Evolutionary conservation across 2,329 filamentous ascomycete genomes (phyloP), one percentile per base, ranked within the genome.

Genomic region (Amauroascus niger): DNA sequence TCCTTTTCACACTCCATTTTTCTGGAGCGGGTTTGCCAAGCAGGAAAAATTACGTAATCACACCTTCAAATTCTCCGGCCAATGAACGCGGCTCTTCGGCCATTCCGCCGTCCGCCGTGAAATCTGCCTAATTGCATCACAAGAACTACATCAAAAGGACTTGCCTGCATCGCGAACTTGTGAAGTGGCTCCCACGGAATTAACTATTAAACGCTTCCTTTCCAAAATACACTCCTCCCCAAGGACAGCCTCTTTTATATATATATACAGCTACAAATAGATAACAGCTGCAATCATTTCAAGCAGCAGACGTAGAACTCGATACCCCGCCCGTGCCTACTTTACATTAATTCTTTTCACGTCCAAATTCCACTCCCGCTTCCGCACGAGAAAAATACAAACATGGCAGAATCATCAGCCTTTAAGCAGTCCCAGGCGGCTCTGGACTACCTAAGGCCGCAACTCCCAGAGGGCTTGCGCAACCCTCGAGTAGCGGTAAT

Each of bases 401-500:
- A 35, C 9, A 59, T 58, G 55, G 46, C 26, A 11, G 47, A 58
- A 20, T 37, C 47, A 35, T 55, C 55, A 18, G 46, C 54, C 26
- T 55, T 54, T 37, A 49, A 49, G 18, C 64, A 64, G 54, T 67
- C 65, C n/a, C 61, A 63, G 41, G 77, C 80, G 60, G 77, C 80
- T 1, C 72, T 72, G 51, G 61, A 68, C 14, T 78, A 75, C 60
- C 65, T 84, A 20, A 73, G 70, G 48, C 63, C 69, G 20, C 68
- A 69, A 45, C 64, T 83, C n/a, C 79, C 79, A 14, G 63, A 66
- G 39, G 56, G 64, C 14, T 64, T 81, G n/a, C 71, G 76, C 52
- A 66, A 69, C 1, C 81, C 81, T 9, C 72, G 74, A 54, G 74
- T 84, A 57, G 82, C 79, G 37, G 80, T 85, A 53, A 76, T 84